These are phyloP conservation scores for Pichia cactophila DNA, from an alignment of 1,139 yeast species.

Conservation along the genomic window DNA sequence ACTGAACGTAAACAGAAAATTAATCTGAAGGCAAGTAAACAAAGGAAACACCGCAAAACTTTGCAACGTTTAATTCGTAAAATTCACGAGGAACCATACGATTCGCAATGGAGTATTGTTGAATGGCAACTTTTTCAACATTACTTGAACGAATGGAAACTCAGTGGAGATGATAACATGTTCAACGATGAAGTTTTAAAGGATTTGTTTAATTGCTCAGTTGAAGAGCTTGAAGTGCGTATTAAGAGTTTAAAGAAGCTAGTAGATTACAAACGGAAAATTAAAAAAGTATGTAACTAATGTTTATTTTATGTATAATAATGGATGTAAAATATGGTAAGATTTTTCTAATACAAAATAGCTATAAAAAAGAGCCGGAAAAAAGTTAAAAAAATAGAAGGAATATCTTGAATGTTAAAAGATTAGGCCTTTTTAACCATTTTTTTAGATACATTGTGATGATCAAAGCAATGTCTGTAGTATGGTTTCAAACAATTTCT, in stretches of 20 bases:
- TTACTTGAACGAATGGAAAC: slow-evolving; percentile 12
- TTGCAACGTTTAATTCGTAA: slow-evolving; percentile 6
- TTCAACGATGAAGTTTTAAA: slow-evolving; percentile 15
- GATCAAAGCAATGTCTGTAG: not conserved
- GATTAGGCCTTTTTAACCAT: not conserved
- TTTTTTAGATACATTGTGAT: not conserved
- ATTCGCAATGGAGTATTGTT: slow-evolving; percentile 9
- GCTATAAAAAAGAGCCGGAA: too few species aligned
- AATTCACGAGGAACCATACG: slow-evolving; percentile 10
- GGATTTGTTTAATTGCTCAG: slow-evolving; percentile 19
- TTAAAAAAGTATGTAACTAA: not conserved
- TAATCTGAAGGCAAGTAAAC: not conserved
- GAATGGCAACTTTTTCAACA: slow-evolving; percentile 14
- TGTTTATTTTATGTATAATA: not conserved
- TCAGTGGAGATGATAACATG: slow-evolving; percentile 15
- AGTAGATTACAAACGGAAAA: not conserved
- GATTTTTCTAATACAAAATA: too few species aligned
- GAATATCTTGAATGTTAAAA: not conserved
- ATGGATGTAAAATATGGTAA: not conserved
- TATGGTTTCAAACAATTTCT: not conserved
- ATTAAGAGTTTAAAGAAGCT: slow-evolving; percentile 15
- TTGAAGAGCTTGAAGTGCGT: slow-evolving; percentile 20
- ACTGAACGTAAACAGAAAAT: not conserved
- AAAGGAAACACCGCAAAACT: slow-evolving; percentile 1
- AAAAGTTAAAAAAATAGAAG: not conserved